Conservation (phyloP, 805 yeast species). For the Kodamaea sagamina region DNA sequence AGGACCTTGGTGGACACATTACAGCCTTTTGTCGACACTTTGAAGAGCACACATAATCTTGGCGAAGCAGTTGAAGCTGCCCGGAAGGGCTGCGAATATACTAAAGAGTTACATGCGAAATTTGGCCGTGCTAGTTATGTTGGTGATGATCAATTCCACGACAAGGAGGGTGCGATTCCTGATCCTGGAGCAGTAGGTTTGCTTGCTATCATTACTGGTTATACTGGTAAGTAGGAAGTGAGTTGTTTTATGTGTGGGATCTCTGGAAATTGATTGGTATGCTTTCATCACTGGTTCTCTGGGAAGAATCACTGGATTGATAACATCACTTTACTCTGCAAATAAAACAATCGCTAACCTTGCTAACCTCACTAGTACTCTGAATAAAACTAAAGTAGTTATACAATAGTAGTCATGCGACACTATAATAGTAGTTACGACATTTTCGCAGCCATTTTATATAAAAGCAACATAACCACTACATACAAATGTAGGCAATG, state of each 20-base stretch:
- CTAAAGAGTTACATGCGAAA: slow-evolving; percentile 74
- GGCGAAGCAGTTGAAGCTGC: slow-evolving; percentile 68
- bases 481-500: not conserved
- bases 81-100: slow-evolving; percentile 70
- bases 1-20: slow-evolving; percentile 87
- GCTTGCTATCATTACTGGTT: slow-evolving; percentile 57
- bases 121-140: slow-evolving; percentile 96
- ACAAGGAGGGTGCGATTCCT: slow-evolving; percentile 71
- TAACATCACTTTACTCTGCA: too few species aligned
- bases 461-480: not conserved
- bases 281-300: too few species aligned
- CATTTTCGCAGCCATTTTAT: slow-evolving; percentile 9
- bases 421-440: slow-evolving; percentile 7
- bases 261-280: too few species aligned
- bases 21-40: slow-evolving; percentile 77
- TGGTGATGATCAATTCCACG: slow-evolving; percentile 55
- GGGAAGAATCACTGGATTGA: too few species aligned
- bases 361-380: too few species aligned
- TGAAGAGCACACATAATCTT: slow-evolving; percentile 53
- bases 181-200: slow-evolving; percentile 96
- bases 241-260: too few species aligned
- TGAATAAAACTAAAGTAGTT: slow-evolving; percentile 3
- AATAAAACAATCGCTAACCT: too few species aligned
- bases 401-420: slow-evolving; percentile 9
- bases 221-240: slow-evolving; percentile 19